Evolutionary conservation across 2,329 filamentous ascomycete genomes (phyloP).

Genomic region (Cladosporium austrohemisphaericum): DNA sequence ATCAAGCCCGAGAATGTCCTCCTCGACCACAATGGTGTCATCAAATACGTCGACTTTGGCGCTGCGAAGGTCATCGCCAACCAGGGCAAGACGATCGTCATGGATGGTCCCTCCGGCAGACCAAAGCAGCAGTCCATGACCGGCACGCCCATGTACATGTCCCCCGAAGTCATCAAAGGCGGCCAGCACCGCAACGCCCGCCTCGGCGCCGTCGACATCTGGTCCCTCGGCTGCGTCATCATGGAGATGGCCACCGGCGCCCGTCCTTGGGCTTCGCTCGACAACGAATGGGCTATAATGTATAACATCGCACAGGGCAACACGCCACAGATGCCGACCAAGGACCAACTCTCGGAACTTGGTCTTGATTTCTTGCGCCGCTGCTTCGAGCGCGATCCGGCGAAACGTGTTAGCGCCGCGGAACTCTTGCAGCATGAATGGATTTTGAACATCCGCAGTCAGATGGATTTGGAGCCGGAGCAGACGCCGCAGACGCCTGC

Average conservation of each 20-base stretch:
- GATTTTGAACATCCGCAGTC: conserved; percentile 54
- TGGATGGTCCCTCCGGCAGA: conserved; percentile 40
- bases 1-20: conserved; percentile 98
- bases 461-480: conserved; percentile 45
- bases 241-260: conserved; percentile 96
- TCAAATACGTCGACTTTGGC: conserved; percentile 98
- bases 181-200: conserved; percentile 69
- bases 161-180: conserved; percentile 94
- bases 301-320: conserved; percentile 99
- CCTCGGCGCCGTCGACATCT: conserved; percentile 86
- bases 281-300: conserved; percentile 99
- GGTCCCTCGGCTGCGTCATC: conserved; percentile 94
- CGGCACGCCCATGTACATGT: conserved; percentile 99
- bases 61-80: conserved; percentile 95
- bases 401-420: conserved; percentile 72
- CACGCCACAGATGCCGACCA: conserved; percentile 74
- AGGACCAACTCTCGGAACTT: conserved; percentile 76
- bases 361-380: conserved; percentile 85
- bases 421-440: conserved; percentile 94
- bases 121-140: conserved; percentile 79
- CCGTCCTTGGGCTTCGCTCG: conserved; percentile 88
- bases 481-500: conserved; percentile 43
- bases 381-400: conserved; percentile 84
- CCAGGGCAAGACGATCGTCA: conserved; percentile 80
- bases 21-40: conserved; percentile 93